These are phyloP conservation scores for Corylus americana DNA, from an alignment of 306 rosid genomes.

Conservation along the genomic window DNA sequence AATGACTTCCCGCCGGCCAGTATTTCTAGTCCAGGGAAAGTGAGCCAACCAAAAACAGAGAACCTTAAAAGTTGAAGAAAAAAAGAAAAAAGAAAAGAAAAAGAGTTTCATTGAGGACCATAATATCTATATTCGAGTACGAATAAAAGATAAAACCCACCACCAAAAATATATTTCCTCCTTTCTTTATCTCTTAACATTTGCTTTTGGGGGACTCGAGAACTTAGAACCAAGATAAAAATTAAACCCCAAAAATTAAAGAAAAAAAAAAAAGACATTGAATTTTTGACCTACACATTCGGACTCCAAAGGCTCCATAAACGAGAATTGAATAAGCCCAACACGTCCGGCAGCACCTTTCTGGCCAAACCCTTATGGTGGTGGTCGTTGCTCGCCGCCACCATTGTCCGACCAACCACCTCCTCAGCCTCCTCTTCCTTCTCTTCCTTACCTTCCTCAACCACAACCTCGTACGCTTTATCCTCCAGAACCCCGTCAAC, in stretches of 20 bases:
- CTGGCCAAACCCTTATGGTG: slow-evolving; percentile 59
- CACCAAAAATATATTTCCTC: slow-evolving; percentile 23
- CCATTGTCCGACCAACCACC: neutral
- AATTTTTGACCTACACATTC: slow-evolving; percentile 37
- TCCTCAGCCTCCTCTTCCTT: slow-evolving; percentile 21
- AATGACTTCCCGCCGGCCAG: slow-evolving; percentile 27
- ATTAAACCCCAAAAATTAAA: slow-evolving; percentile 8
- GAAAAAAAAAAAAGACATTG: neutral
- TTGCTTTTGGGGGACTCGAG: slow-evolving; percentile 20
- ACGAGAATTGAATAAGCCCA: slow-evolving; percentile 68
- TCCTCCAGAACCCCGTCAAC: neutral
- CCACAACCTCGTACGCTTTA: neutral
- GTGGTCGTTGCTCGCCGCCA: slow-evolving; percentile 42
- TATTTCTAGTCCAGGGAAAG: neutral
- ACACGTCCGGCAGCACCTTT: slow-evolving; percentile 75
- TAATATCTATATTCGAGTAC: slow-evolving; percentile 36
- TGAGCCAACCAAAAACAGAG: neutral
- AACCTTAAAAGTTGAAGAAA: neutral
- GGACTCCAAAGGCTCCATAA: slow-evolving; percentile 81
- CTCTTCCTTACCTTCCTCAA: neutral
- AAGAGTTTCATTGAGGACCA: slow-evolving; percentile 11
- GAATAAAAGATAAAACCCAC: slow-evolving; percentile 14
- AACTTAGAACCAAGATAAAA: slow-evolving; percentile 19
- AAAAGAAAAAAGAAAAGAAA: neutral
- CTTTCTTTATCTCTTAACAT: neutral